Evolutionary conservation across 2,329 filamentous ascomycete species (phyloP).

Genomic region (Fusarium sp.): DNA sequence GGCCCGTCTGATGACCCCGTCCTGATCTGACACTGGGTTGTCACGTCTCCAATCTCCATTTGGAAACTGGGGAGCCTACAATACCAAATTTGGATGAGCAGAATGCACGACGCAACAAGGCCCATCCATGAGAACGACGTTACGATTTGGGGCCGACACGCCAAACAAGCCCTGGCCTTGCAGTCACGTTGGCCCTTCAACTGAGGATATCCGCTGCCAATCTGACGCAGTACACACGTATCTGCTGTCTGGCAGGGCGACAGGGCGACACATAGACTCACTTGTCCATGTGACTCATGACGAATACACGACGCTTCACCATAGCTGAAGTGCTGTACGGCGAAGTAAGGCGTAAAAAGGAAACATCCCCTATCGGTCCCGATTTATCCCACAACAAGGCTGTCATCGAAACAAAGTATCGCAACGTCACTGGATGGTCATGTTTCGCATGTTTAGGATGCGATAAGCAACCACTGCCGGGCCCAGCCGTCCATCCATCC

Average conservation of each 20-base stretch:
- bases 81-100: slow-evolving; percentile 33
- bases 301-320: slow-evolving; percentile 25
- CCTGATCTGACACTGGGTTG: slow-evolving; percentile 42
- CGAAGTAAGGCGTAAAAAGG: slow-evolving; percentile 35
- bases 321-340: slow-evolving; percentile 7
- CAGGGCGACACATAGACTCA: slow-evolving; percentile 5
- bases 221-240: slow-evolving; percentile 17
- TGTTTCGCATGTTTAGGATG: slow-evolving; percentile 24
- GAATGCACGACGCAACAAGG: slow-evolving; percentile 26
- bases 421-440: slow-evolving; percentile 41
- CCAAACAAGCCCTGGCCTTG: slow-evolving; percentile 23
- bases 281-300: slow-evolving; percentile 35
- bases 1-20: slow-evolving; percentile 27
- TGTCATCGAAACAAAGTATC: slow-evolving; percentile 26
- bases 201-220: slow-evolving; percentile 14
- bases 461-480: slow-evolving; percentile 29
- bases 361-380: slow-evolving; percentile 33
- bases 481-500: slow-evolving; percentile 34
- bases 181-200: slow-evolving; percentile 36
- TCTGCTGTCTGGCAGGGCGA: slow-evolving; percentile 31
- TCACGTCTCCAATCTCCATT: slow-evolving; percentile 39
- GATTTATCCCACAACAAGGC: slow-evolving; percentile 25
- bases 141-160: neutral
- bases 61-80: slow-evolving; percentile 36
- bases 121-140: slow-evolving; percentile 31